Evolutionary conservation across 345 rosid genomes (phyloP).

Genomic region (Xanthoceras sorbifolium): DNA sequence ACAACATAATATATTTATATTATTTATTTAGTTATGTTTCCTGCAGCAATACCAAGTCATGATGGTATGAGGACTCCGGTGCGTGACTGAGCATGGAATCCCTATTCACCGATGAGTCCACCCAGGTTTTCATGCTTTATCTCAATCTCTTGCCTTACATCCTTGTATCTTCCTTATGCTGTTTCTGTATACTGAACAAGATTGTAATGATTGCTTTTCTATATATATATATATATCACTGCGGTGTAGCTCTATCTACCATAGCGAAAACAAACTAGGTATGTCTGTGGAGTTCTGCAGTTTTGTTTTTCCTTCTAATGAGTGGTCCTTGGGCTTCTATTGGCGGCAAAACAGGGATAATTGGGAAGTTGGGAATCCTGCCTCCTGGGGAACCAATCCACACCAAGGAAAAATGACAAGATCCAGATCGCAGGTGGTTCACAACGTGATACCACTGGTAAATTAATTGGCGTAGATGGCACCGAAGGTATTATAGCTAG

Average conservation of each 20-base stretch:
- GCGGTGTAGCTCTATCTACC: too few relatives aligned
- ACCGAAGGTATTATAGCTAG: conserved; percentile 83
- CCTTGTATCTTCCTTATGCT: neutral
- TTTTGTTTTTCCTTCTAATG: too few relatives aligned
- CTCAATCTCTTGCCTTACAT: conserved; percentile 3
- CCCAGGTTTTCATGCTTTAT: conserved; percentile 58
- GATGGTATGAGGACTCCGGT: conserved; percentile 98
- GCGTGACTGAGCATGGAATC: conserved; percentile 98
- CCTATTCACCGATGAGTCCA: conserved; percentile 94
- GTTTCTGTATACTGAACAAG: neutral
- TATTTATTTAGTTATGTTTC: conserved; percentile 1
- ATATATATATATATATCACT: too few relatives aligned
- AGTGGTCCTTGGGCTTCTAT: conserved; percentile 1
- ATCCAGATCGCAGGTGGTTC: conserved; percentile 83
- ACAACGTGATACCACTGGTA: conserved; percentile 78
- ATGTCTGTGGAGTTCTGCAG: too few relatives aligned
- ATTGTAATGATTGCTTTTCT: too few relatives aligned
- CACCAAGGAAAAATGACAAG: conserved; percentile 79
- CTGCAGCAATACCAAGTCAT: conserved; percentile 86
- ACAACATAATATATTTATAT: neutral
- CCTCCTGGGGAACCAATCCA: conserved; percentile 87
- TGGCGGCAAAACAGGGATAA: conserved; percentile 54
- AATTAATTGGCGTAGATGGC: conserved; percentile 91
- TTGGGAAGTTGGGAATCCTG: conserved; percentile 98
- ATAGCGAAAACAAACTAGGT: too few relatives aligned